A percentile compares a stretch with the other conserved stretches of the same genome.
Conservation (phyloP, 768 basidiomycete genomes). For the Guyanaporus albipodus region DNA sequence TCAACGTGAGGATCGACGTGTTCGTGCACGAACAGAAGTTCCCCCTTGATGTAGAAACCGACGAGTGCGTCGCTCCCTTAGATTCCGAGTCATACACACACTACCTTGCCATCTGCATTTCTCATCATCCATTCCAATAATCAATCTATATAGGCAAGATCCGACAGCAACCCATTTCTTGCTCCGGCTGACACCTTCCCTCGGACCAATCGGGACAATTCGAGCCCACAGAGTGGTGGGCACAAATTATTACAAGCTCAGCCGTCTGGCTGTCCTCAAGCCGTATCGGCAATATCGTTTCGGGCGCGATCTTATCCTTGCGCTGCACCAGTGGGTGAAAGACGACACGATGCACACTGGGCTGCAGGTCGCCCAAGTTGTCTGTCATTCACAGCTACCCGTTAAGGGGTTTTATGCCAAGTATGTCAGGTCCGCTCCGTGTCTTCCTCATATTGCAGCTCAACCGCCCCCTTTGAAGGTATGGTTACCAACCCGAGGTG, state of each 20-base stretch:
- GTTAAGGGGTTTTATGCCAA: slow-evolving; percentile 73
- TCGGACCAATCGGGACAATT: slow-evolving; percentile 67
- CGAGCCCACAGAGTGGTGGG: slow-evolving; percentile 42
- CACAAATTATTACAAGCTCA: slow-evolving; percentile 62
- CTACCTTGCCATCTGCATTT: slow-evolving; percentile 9
- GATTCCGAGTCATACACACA: too few species aligned
- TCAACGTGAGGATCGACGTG: slow-evolving; percentile 49
- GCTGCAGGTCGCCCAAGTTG: slow-evolving; percentile 39
- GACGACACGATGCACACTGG: slow-evolving; percentile 32
- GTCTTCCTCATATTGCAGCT: slow-evolving; percentile 11
- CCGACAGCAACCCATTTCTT: slow-evolving; percentile 65
- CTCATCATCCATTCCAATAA: slow-evolving; percentile 6
- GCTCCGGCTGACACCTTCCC: slow-evolving; percentile 59
- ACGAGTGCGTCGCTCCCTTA: slow-evolving; percentile 48
- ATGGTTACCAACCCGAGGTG: slow-evolving; percentile 67
- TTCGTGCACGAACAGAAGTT: slow-evolving; percentile 57
- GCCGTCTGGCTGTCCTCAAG: slow-evolving; percentile 64
- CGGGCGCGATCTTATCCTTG: slow-evolving; percentile 61
- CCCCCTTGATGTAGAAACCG: slow-evolving; percentile 69
- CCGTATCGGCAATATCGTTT: slow-evolving; percentile 60
- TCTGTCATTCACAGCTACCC: slow-evolving; percentile 65
- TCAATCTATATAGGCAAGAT: slow-evolving; percentile 47
- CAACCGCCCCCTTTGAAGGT: slow-evolving; percentile 40
- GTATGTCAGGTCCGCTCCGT: slow-evolving; percentile 37
- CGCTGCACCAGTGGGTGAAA: slow-evolving; percentile 57